phyloP scores from a whole-genome alignment of 345 rosid species.

The Citrus australasica region DNA sequence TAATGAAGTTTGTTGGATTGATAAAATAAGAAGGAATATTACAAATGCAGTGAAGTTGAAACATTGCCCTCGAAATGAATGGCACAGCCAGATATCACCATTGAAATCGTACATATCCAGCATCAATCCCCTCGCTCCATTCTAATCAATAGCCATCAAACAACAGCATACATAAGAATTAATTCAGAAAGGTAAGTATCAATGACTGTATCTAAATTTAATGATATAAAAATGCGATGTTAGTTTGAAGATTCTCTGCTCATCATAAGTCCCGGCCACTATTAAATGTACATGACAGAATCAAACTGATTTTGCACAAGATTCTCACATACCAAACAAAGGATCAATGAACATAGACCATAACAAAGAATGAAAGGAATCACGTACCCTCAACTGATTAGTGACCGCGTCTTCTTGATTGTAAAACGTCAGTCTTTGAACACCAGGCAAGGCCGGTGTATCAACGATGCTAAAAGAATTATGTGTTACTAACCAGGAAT shows the following conservation, averaged over 20 bases:
- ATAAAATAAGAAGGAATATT: slow-evolving; percentile 26
- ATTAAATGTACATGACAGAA: background rate
- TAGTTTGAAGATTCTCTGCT: background rate
- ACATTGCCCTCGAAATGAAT: slow-evolving; percentile 89
- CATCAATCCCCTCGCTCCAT: slow-evolving; percentile 97
- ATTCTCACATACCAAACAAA: slow-evolving; percentile 8
- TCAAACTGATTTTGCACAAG: background rate
- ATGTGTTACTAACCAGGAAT: slow-evolving; percentile 92
- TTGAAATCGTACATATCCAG: slow-evolving; percentile 93
- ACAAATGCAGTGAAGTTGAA: slow-evolving; percentile 98
- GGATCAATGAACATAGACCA: background rate
- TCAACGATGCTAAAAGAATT: slow-evolving; percentile 91
- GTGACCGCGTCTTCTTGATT: slow-evolving; percentile 93
- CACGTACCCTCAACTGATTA: slow-evolving; percentile 71
- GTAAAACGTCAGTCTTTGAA: slow-evolving; percentile 80
- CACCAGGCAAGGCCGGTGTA: slow-evolving; percentile 73
- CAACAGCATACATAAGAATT: background rate
- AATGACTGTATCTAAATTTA: background rate
- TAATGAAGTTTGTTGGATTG: slow-evolving; percentile 1
- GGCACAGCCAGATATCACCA: slow-evolving; percentile 93
- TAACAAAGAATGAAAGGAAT: background rate
- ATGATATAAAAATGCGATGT: background rate
- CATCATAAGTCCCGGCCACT: background rate
- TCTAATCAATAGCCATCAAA: slow-evolving; percentile 44
- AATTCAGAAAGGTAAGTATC: background rate